Evolutionary conservation across 2,329 filamentous ascomycete species (phyloP), one percentile per base, ranked within the genome.

Genomic region (Xylariales sp.): DNA sequence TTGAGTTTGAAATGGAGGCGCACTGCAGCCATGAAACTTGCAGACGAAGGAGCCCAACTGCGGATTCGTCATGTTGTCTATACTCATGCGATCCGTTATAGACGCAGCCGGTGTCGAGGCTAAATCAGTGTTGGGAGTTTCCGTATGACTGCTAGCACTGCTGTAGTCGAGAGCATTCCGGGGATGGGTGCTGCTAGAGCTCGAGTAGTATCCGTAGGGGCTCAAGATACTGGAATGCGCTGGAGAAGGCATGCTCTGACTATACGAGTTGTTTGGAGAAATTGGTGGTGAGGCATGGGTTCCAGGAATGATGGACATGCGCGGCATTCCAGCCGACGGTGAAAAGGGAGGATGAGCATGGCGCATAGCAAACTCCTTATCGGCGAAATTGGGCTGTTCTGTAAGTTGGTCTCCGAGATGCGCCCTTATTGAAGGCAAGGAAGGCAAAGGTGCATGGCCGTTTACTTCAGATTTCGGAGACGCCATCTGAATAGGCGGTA

Each of bases 1-100:
- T 52, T 82, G 80, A 0, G 87, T 93, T 53, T 88, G 84, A 51
- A 93, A 93, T 0, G 87, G 81, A 21, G 71, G 63, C 2, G 86
- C 86, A 27, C 61, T 85, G 59, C 87, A 93, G 7, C 82, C 83
- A 6, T 70, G 52, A 37, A 68, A 66, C 53, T 63, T 70, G 58
- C 85, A 90, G 33, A 74, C 64, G 55, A 76, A 86, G 4, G 63
- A 63, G 15, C 72, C 76, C 37, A 65, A 56, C 27, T 68, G 62
- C 4, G 73, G 73, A 52, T 70, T 74, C 9, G 74, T 74, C 41
- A 79, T 70, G 15, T 69, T 73, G 42, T 81, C 76, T 35, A 78
- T 76, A 52, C 74, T 78, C 73, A 78, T 78, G 37, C 69, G 66
- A 47, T 79, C 74, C 15, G 68, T 65, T 5, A 68, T 66, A 16